Evolutionary conservation across 2,329 filamentous ascomycete species (phyloP), one percentile per base, ranked within the genome.

Genomic region (Fusarium bulbicola): DNA sequence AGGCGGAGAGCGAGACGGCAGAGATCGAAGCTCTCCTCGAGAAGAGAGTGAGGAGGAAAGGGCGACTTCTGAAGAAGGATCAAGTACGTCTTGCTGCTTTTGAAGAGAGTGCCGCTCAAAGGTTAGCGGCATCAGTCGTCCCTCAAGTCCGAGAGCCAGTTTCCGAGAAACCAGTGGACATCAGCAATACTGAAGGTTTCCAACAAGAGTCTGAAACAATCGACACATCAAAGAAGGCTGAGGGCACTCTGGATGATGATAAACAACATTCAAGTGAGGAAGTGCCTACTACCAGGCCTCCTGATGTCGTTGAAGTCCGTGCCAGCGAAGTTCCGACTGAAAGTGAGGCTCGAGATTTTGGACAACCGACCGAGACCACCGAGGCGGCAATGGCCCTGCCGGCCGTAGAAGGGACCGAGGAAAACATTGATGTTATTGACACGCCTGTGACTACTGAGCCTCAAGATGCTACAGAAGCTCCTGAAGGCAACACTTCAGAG

Each of bases 21-120:
- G 81, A 84, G 56, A 76, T 84, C 6, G 80, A 77, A n/a, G 67
- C 76, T 7, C 78, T 85, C 14, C 83, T 83, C 52, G 81, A 82
- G 45, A 87, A 86, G 76, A 87, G 71, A 46, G 45, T 39, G 5
- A 76, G 49, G 53, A 74, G 53, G 43, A 65, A 73, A 5, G 75
- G 76, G 4, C 75, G 75, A 13, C 70, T 78, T 9, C 34, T 74
- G 18, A 78, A 62, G 50, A 78, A 73, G 43, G 76, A 78, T 16
- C 61, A 63, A 40, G 62, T 61, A 30, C 74, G 74, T 46, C 63
- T 78, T 36, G 46, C 47, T 26, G 14, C 54, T 6, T 74, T 78
- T 6, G 65, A 76, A 64, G 72, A 58, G 32, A 78, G 64, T 24
- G 77, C 70, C 28, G 73, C 74, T 5, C 74, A 62, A 59, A 74